Percentiles rank a stretch among this genome's conserved stretches.
Conservation (phyloP, 495 filamentous ascomycete species). For the Evernia prunastri region DNA sequence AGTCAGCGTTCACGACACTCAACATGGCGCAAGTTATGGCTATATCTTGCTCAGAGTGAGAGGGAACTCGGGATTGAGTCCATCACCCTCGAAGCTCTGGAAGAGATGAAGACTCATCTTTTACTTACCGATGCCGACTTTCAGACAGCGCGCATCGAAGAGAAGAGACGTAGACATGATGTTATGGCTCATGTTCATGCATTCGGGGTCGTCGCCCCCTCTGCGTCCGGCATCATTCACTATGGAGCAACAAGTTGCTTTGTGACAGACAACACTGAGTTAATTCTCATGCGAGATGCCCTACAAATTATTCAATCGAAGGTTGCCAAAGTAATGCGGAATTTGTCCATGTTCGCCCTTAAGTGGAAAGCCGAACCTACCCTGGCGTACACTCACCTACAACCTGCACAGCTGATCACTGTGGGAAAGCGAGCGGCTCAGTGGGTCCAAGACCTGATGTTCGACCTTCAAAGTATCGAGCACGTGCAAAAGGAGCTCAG, state of each 20-base stretch:
- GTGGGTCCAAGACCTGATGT: slow-evolving; percentile 83
- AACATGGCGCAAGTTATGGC: slow-evolving; percentile 76
- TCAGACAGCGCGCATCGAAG: slow-evolving; percentile 66
- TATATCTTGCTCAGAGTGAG: slow-evolving; percentile 77
- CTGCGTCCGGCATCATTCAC: slow-evolving; percentile 84
- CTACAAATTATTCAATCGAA: slow-evolving; percentile 77
- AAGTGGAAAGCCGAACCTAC: slow-evolving; percentile 59
- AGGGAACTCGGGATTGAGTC: slow-evolving; percentile 57
- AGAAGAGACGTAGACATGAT: slow-evolving; percentile 67
- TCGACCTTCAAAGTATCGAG: slow-evolving; percentile 80
- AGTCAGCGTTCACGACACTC: slow-evolving; percentile 61
- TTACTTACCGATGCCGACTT: slow-evolving; percentile 78
- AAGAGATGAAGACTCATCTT: slow-evolving; percentile 66
- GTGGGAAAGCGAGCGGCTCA: slow-evolving; percentile 73
- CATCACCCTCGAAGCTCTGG: slow-evolving; percentile 64
- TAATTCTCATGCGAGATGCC: slow-evolving; percentile 72
- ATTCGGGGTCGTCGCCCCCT: slow-evolving; percentile 64
- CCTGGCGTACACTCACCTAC: slow-evolving; percentile 78
- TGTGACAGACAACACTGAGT: slow-evolving; percentile 76
- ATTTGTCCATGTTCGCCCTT: slow-evolving; percentile 68
- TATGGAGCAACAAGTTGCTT: slow-evolving; percentile 55
- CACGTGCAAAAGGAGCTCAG: slow-evolving; percentile 64
- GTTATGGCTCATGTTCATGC: slow-evolving; percentile 70
- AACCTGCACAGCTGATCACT: slow-evolving; percentile 70
- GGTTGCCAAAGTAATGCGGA: slow-evolving; percentile 75